A percentile compares a stretch with the other conserved stretches of the same genome.
These are phyloP conservation scores for Penicillium sumatraense DNA, from an alignment of 2,329 filamentous ascomycete species.

Conservation along the genomic window DNA sequence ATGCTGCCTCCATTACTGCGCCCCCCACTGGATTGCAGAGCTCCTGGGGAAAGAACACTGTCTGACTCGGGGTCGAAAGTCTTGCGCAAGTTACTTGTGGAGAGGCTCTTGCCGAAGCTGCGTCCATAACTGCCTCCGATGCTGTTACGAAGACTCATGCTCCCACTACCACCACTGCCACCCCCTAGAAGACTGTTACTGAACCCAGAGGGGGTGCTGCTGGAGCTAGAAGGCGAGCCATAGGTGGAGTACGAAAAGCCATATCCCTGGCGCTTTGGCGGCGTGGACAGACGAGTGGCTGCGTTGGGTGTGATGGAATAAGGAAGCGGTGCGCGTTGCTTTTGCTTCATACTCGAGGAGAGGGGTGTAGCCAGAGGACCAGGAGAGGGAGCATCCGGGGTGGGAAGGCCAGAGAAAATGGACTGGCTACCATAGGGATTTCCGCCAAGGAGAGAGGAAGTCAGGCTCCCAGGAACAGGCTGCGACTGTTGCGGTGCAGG, in stretches of 20 bases:
- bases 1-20: conserved; percentile 72
- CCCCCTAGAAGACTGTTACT: conserved; percentile 65
- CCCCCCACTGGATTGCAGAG: conserved; percentile 72
- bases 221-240: conserved; percentile 73
- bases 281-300: conserved; percentile 78
- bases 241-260: conserved; percentile 94
- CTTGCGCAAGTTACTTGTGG: conserved; percentile 81
- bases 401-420: conserved; percentile 74
- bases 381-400: conserved; percentile 69
- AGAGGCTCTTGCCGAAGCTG: conserved; percentile 83
- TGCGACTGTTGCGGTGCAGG: conserved; percentile 51
- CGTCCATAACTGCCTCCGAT: conserved; percentile 64
- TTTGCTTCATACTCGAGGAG: conserved; percentile 73
- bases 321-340: conserved; percentile 79
- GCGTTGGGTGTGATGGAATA: conserved; percentile 85
- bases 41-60: conserved; percentile 82
- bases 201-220: conserved; percentile 71
- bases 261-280: conserved; percentile 79
- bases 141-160: conserved; percentile 15
- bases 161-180: conserved; percentile 10
- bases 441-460: conserved; percentile 78
- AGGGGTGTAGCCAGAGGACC: conserved; percentile 92
- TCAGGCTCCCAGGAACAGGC: conserved; percentile 57
- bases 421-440: conserved; percentile 89
- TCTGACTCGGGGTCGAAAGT: conserved; percentile 77